Evolutionary conservation across 75 land plant genomes (phyloP).

Genomic region (Cryptomeria japonica): DNA sequence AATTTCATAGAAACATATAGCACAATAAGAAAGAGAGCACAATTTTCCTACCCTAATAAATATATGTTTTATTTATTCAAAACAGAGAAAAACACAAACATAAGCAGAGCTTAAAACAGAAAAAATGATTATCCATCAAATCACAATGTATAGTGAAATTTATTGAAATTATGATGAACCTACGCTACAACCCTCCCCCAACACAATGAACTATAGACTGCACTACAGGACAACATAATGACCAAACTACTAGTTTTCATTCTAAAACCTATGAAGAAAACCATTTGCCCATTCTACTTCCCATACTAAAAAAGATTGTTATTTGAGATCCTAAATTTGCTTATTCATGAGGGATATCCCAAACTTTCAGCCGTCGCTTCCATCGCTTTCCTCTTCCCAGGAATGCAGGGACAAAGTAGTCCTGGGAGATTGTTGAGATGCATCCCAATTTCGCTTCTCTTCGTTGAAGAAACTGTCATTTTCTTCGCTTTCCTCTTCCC

Average conservation of each 20-base stretch:
- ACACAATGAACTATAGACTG: constrained; percentile 1
- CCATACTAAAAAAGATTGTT: background rate
- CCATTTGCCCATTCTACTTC: background rate
- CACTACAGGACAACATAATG: background rate
- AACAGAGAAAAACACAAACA: background rate
- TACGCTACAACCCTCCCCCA: constrained; percentile 17
- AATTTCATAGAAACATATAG: too few relatives aligned
- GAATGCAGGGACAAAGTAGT: background rate
- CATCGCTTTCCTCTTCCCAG: constrained; percentile 8
- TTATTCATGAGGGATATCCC: background rate
- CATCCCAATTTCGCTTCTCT: background rate
- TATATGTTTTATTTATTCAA: too few relatives aligned
- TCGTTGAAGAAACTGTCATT: background rate
- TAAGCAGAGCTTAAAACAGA: too few relatives aligned
- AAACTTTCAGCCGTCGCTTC: background rate
- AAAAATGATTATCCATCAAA: too few relatives aligned
- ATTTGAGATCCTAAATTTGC: background rate
- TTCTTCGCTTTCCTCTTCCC: constrained; percentile 3
- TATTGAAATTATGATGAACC: background rate
- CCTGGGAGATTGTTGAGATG: background rate
- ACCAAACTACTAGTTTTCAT: background rate
- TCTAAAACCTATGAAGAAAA: background rate
- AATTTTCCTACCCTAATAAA: background rate
- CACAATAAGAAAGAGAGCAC: background rate
- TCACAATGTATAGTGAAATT: too few relatives aligned